phyloP scores from a whole-genome alignment of 1,284 basidiomycete species.

The Uromyces viciae-fabae region DNA sequence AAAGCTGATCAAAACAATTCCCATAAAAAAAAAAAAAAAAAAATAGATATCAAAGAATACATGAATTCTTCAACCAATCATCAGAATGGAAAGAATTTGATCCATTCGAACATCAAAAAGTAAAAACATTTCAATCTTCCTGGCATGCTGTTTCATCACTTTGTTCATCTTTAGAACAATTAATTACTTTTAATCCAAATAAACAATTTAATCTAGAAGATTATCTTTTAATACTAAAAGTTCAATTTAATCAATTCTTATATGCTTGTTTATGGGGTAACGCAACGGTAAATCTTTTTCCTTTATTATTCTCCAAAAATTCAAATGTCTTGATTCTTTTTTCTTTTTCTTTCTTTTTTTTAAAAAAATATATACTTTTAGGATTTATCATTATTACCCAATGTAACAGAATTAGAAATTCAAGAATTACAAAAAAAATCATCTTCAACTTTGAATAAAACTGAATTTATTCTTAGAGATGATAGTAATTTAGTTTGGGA shows the following conservation, averaged over 20 bases:
- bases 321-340: too few relatives aligned
- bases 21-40: too few relatives aligned
- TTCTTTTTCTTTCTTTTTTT: too few relatives aligned
- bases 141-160: slow-evolving; percentile 66
- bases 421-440: slow-evolving; percentile 65
- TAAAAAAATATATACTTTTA: slow-evolving; percentile 52
- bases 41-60: slow-evolving; percentile 74
- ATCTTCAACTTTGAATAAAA: slow-evolving; percentile 67
- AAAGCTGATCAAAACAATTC: neutral
- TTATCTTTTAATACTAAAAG: slow-evolving; percentile 63
- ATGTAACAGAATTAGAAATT: slow-evolving; percentile 74
- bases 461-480: slow-evolving; percentile 76
- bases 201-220: neutral
- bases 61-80: slow-evolving; percentile 69
- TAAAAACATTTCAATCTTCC: slow-evolving; percentile 75
- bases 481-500: slow-evolving; percentile 76
- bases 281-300: slow-evolving; percentile 47
- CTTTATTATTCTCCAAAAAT: neutral
- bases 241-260: slow-evolving; percentile 60
- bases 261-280: slow-evolving; percentile 73
- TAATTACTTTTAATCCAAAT: neutral
- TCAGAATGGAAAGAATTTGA: slow-evolving; percentile 74
- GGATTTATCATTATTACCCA: slow-evolving; percentile 78
- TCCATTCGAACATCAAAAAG: slow-evolving; percentile 78
- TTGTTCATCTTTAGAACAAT: slow-evolving; percentile 27